These are phyloP conservation scores for Penicillium herquei DNA, from an alignment of 495 filamentous ascomycete species.

Conservation along the genomic window DNA sequence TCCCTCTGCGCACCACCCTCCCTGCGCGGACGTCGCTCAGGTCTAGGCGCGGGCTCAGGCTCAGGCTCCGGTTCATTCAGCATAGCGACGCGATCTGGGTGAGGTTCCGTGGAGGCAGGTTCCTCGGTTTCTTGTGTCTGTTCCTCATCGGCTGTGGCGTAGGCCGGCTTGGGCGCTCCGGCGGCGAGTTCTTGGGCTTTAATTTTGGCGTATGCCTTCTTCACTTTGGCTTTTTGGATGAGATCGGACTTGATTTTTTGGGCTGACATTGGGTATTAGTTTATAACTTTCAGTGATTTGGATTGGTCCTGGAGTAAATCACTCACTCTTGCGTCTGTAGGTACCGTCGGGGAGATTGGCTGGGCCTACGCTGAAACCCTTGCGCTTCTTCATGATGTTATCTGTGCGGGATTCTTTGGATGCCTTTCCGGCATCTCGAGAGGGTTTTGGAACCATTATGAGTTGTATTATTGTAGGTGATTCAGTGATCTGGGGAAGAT, in stretches of 20 bases:
- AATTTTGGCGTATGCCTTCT: slow-evolving; percentile 88
- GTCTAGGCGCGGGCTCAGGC: slow-evolving; percentile 22
- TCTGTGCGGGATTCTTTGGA: slow-evolving; percentile 32
- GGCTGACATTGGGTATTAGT: slow-evolving; percentile 47
- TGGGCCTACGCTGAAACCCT: slow-evolving; percentile 79
- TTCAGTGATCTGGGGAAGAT: too few species aligned
- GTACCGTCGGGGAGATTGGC: slow-evolving; percentile 91
- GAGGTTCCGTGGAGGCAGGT: slow-evolving; percentile 54
- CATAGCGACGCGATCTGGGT: slow-evolving; percentile 71
- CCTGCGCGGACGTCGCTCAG: slow-evolving; percentile 17
- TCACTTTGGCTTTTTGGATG: slow-evolving; percentile 91
- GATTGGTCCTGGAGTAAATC: not conserved
- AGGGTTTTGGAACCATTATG: slow-evolving; percentile 64
- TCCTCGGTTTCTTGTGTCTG: slow-evolving; percentile 15
- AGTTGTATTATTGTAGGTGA: not conserved
- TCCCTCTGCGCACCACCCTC: slow-evolving; percentile 27
- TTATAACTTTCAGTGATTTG: not conserved
- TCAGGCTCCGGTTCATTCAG: slow-evolving; percentile 47
- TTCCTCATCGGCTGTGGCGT: slow-evolving; percentile 29
- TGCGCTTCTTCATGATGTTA: slow-evolving; percentile 53
- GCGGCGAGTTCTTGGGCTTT: slow-evolving; percentile 57
- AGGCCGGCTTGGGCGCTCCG: slow-evolving; percentile 30
- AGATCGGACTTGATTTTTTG: slow-evolving; percentile 89
- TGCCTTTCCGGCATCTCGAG: slow-evolving; percentile 48
- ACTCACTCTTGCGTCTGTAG: slow-evolving; percentile 81